Evolutionary conservation across 2,329 filamentous ascomycete genomes (phyloP).

Genomic region (Penicillium sp.): DNA sequence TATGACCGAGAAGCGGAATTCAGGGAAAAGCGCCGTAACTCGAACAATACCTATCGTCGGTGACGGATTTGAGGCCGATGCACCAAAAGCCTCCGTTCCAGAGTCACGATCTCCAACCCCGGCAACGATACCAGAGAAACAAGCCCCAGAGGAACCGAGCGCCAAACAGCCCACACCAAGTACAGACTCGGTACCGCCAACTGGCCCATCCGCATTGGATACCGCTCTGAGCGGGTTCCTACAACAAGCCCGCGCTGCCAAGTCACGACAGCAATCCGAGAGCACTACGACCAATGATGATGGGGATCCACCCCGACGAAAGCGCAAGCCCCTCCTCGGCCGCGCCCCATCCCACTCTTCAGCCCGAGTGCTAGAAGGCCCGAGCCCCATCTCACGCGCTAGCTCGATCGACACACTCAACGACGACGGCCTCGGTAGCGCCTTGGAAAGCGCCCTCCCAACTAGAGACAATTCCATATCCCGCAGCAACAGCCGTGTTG

Average conservation of each 20-base stretch:
- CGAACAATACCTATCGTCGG: conserved; percentile 14
- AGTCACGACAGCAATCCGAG: conserved; percentile 28
- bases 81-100: conserved; percentile 19
- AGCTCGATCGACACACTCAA: conserved; percentile 53
- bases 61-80: conserved; percentile 17
- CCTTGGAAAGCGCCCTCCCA: conserved; percentile 29
- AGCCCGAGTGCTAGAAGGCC: conserved; percentile 21
- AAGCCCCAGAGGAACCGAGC: conserved; percentile 8
- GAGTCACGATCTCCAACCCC: conserved; percentile 27
- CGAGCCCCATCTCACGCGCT: conserved; percentile 40
- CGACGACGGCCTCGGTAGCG: conserved; percentile 41
- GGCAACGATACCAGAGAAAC: conserved; percentile 8
- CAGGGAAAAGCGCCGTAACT: conserved; percentile 2
- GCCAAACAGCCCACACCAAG: conserved; percentile 18
- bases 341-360: conserved; percentile 44
- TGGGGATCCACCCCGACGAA: conserved; percentile 28
- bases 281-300: conserved; percentile 19
- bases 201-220: conserved; percentile 33
- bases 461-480: conserved; percentile 24
- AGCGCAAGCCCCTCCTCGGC: conserved; percentile 40
- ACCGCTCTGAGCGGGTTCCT: conserved; percentile 43
- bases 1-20: not conserved
- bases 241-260: conserved; percentile 38
- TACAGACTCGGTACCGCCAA: conserved; percentile 11
- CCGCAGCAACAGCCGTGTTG: conserved; percentile 27